phyloP scores from a whole-genome alignment of 148 eudicot species.

The Cornus controversa region DNA sequence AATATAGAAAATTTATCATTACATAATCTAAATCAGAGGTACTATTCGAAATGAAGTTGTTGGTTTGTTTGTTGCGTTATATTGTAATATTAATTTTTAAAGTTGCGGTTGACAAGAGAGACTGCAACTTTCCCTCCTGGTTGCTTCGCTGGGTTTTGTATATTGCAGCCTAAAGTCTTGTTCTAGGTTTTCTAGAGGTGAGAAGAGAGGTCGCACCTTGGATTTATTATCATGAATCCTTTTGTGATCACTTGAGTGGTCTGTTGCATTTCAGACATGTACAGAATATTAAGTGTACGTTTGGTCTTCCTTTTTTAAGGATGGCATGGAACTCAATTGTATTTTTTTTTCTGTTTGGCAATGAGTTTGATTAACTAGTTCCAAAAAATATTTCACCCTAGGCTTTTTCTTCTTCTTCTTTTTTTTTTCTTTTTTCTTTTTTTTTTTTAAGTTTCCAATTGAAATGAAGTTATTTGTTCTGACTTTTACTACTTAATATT shows the following conservation, averaged over 20 bases:
- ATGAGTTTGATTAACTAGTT: slow-evolving; percentile 1
- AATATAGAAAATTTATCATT: too few relatives aligned
- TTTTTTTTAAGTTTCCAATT: neutral
- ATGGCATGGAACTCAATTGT: neutral
- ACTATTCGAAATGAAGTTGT: neutral
- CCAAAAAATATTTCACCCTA: neutral
- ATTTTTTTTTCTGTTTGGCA: neutral
- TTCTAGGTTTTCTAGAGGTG: neutral
- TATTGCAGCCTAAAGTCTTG: neutral
- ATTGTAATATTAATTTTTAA: too few relatives aligned
- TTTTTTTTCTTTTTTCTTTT: neutral
- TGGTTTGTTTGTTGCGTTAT: neutral
- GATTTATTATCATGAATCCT: neutral
- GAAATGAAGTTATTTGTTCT: slow-evolving; percentile 22
- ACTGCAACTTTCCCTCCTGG: neutral
- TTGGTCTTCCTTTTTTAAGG: too few relatives aligned
- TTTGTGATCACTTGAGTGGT: slow-evolving; percentile 10
- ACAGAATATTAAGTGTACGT: too few relatives aligned
- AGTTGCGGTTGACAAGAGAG: neutral
- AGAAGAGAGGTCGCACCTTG: neutral
- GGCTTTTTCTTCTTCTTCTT: too few relatives aligned
- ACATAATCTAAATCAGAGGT: neutral
- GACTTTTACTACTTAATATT: slow-evolving; percentile 58
- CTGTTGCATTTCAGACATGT: neutral
- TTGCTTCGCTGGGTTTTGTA: neutral